Evolutionary conservation across 2,329 filamentous ascomycete genomes (phyloP).

Genomic region (Dryadomyces quercus-mongolicae): DNA sequence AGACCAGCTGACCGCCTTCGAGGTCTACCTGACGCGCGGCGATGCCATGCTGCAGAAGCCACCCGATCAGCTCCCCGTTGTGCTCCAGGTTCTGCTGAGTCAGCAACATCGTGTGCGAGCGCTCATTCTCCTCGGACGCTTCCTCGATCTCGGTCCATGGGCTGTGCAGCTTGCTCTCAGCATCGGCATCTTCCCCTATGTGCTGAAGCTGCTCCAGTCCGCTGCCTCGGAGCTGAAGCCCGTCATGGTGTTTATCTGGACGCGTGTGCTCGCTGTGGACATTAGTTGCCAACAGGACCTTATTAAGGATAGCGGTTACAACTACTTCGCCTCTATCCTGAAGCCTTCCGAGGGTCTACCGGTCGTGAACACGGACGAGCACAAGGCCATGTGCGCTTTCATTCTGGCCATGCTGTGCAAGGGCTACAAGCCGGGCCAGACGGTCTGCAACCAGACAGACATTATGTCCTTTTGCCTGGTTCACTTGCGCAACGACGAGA

Average conservation of each 20-base stretch:
- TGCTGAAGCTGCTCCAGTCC: conserved; percentile 92
- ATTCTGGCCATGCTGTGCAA: conserved; percentile 97
- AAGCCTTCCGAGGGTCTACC: conserved; percentile 75
- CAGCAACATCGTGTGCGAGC: conserved; percentile 89
- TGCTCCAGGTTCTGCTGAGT: conserved; percentile 88
- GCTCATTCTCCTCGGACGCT: conserved; percentile 81
- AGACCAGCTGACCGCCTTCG: conserved; percentile 92
- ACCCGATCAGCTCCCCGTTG: conserved; percentile 90
- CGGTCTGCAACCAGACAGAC: conserved; percentile 80
- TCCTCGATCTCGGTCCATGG: conserved; percentile 92
- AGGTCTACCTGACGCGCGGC: conserved; percentile 80
- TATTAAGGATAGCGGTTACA: conserved; percentile 92
- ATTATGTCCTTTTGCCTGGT: conserved; percentile 79
- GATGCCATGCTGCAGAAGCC: conserved; percentile 72
- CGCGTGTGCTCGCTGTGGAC: conserved; percentile 87
- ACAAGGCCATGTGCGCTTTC: conserved; percentile 98
- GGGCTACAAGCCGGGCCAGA: conserved; percentile 81
- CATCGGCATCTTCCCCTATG: conserved; percentile 97
- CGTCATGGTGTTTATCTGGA: conserved; percentile 99
- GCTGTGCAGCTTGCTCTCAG: conserved; percentile 95
- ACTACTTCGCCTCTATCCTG: conserved; percentile 89
- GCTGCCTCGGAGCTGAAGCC: conserved; percentile 90
- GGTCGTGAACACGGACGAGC: conserved; percentile 79
- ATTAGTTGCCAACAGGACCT: conserved; percentile 87
- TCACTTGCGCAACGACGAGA: conserved; percentile 76